Percentiles rank a stretch among this genome's conserved stretches.
Evolutionary conservation across 176 grass and related monocot genomes (phyloP).

Genomic region (Neostapfia colusana): DNA sequence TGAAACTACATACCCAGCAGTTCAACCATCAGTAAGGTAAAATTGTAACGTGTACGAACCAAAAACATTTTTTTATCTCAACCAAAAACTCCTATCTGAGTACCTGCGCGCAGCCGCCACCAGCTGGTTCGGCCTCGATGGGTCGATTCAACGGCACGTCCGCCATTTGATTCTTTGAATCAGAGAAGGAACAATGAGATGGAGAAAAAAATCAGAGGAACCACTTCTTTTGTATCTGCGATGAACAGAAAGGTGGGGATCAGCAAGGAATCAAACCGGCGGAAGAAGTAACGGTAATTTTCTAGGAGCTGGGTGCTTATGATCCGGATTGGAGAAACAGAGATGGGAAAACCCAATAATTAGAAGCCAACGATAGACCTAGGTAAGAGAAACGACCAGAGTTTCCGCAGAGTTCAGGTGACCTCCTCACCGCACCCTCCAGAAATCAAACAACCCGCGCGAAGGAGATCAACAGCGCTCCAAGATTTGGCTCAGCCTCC

Average conservation of each 20-base stretch:
- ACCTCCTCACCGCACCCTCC: background rate
- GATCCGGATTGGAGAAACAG: background rate
- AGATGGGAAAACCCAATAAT: background rate
- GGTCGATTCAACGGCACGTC: constrained; percentile 43
- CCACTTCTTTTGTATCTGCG: background rate
- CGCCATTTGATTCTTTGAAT: constrained; percentile 22
- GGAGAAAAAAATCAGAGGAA: background rate
- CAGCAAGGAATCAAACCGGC: constrained; percentile 11
- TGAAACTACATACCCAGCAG: background rate
- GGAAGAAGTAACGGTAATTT: background rate
- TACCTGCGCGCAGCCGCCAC: constrained; percentile 39
- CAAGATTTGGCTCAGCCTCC: constrained; percentile 22
- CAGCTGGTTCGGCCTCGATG: constrained; percentile 27
- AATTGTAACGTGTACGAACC: background rate
- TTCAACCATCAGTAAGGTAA: background rate
- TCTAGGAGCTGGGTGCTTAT: background rate
- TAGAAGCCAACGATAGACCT: background rate
- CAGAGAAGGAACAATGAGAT: background rate
- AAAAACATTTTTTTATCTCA: background rate
- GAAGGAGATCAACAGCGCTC: background rate
- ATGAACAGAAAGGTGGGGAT: background rate
- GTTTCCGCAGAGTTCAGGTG: background rate
- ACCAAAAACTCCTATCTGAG: background rate
- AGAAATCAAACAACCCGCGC: background rate
- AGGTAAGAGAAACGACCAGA: background rate